Conservation (phyloP, 192 early-diverging fungal species). For the Coemansia javaensis region DNA sequence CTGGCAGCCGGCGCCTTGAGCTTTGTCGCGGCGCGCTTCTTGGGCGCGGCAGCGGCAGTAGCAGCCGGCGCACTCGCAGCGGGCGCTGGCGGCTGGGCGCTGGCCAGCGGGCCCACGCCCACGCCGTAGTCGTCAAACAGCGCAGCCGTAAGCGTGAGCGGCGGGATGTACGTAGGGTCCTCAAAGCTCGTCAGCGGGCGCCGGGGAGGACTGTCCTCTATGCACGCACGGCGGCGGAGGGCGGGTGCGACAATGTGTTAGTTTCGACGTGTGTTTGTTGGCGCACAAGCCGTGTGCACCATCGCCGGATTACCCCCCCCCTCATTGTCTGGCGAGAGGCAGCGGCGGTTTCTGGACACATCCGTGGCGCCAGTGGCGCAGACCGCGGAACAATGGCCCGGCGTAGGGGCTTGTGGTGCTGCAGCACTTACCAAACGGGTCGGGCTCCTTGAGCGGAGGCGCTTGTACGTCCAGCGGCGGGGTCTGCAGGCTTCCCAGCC, state of each 20-base stretch:
- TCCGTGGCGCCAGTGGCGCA: too few species aligned
- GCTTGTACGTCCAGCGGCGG: conserved; percentile 18
- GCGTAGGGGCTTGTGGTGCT: conserved; percentile 3
- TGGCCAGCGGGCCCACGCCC: not conserved
- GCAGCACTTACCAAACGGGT: conserved; percentile 44
- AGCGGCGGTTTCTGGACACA: too few species aligned
- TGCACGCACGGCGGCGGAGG: not conserved
- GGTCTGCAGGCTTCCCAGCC: conserved; percentile 21
- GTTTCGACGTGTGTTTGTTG: too few species aligned
- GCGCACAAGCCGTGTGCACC: too few species aligned
- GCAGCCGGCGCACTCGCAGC: too few species aligned
- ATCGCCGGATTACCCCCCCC: too few species aligned
- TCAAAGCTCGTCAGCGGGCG: conserved; percentile 41
- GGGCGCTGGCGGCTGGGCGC: not conserved
- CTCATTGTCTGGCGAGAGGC: too few species aligned
- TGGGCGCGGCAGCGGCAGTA: conserved; percentile 1
- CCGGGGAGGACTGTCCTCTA: conserved; percentile 45
- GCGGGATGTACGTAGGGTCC: conserved; percentile 47
- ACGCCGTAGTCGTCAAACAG: conserved; percentile 39
- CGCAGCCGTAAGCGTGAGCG: conserved; percentile 42
- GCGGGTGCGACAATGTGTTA: too few species aligned
- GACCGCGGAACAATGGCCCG: too few species aligned
- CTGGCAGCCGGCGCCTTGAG: not conserved
- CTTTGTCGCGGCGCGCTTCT: not conserved
- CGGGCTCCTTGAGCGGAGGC: conserved; percentile 21